A percentile compares a stretch with the other conserved stretches of the same genome.
These are phyloP conservation scores for Lotus japonicus DNA, from an alignment of 306 rosid species.

Conservation along the genomic window DNA sequence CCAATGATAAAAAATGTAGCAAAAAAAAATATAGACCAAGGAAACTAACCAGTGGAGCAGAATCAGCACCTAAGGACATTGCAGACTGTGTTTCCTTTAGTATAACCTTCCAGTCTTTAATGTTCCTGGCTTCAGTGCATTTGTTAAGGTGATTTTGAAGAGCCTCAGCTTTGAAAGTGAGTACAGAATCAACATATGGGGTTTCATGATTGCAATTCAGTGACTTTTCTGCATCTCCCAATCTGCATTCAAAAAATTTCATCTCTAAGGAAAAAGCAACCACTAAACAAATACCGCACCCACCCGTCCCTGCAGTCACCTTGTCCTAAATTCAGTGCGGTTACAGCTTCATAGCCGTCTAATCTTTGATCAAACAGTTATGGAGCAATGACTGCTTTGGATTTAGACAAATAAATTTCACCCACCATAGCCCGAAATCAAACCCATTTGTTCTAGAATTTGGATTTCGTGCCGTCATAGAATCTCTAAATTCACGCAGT, in stretches of 20 bases:
- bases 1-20: neutral
- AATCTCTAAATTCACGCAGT: no score
- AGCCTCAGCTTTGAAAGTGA: constrained; percentile 42
- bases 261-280: neutral
- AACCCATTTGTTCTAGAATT: no score
- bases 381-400: no score
- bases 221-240: constrained; percentile 83
- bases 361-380: no score
- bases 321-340: no score
- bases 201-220: constrained; percentile 43
- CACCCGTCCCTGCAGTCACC: no score
- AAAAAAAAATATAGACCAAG: neutral
- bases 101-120: constrained; percentile 57
- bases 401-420: no score
- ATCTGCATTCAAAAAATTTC: constrained; percentile 38
- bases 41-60: constrained; percentile 66
- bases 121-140: constrained; percentile 55
- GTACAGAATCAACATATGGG: constrained; percentile 24
- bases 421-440: no score
- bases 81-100: constrained; percentile 62
- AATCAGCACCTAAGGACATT: constrained; percentile 62
- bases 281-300: neutral
- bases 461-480: no score
- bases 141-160: constrained; percentile 54
- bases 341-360: no score